Base-by-base conservation (phyloP, 2,329 filamentous ascomycete genomes). In the Fusarium stilboides region DNA sequence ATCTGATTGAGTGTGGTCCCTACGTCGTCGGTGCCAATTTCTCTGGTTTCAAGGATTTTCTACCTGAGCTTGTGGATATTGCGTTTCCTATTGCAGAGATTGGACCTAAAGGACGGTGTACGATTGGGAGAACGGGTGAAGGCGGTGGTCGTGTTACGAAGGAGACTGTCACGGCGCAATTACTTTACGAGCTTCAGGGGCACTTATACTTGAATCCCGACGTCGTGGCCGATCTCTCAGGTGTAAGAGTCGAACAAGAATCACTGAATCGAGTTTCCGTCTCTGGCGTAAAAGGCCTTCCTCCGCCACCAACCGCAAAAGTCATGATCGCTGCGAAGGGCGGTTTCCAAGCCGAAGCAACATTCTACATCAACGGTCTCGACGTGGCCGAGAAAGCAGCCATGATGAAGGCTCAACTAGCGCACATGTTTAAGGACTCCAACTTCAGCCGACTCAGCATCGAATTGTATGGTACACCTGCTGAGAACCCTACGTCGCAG, bases 1-100 rank as follows among this genome's bases (percentile, higher is more conserved):
- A 88, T 73, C 71, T 87, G 8, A 86, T 87, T 40, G 86, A 88
- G 69, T 88, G 86, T 68, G 82, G 80, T 0, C 79, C 83, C 1
- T 89, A 89, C 55, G 84, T 84, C 4, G 85, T 84, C 0, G 87
- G 86, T 0, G 83, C 78, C 0, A 88, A 89, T 65, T 89, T 87
- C 62, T 80, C 85, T 0, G 87, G 85, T 1, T 87, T 76, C 69
- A 74, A 74, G 14, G 73, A 78, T 1, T 73, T 78, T 33, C 47
- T 77, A 1, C 62, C 72, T 0, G 74, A 75, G 5, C 68, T 76
- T 0, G 72, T 79, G 12, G 73, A 78, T n/a, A 65, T 79, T 12
- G 78, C 75, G 0, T 80, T 77, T 33, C 80, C 79, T 0, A 79
- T 83, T n/a, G 79, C 79, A 6, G 80, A 81, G 68, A 75, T 83